Base-by-base conservation (phyloP, 176 grass and related monocot genomes). In the Aechmea fasciata region DNA sequence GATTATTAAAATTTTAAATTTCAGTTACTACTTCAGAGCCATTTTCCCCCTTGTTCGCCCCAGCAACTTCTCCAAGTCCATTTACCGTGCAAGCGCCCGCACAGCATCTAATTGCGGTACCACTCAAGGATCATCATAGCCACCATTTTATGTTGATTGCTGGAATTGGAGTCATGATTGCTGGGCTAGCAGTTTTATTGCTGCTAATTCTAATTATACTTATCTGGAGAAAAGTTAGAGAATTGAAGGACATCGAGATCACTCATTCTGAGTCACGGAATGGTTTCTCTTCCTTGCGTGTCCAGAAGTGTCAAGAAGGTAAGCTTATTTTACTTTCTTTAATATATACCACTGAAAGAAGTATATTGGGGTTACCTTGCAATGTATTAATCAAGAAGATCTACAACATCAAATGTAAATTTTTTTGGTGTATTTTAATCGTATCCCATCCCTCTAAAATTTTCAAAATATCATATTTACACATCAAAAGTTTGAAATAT, bases 211-310 rank as follows among this genome's bases (percentile, higher is more conserved):
- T 96, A 72, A 78, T 92, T 76, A 67, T 96, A 66, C 86, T 92
- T 10, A 96, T 96, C 63, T 78, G 76, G 73, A 86, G 67, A 78
- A 96, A 96, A 81, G 85, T 52, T 76, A 89, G 73, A 83, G 83
- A 92, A 81, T 75, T 97, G 64, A 70, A 86, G 68, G 92, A 75
- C 14, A 81, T 81, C 71, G 83, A 83, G 54, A 68, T 77, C 68
- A 81, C 70, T 68, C 74, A 75, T 6, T n/a, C 57, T 67, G 20
- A 69, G 49, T 48, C 49, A 2, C 73, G 67, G 71, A 81, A 50
- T 82, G 76, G 73, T 62, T 85, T 85, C 50, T 81, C 77, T 78
- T 65, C 18, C 41, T 49, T 65, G 19, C 66, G 72, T 84, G 66
- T 64, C 12, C 85, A 80, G 51, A 90, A 90, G 68, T 76, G 81